Evolutionary conservation across 2,329 filamentous ascomycete genomes (phyloP).

Genomic region (Cladophialophora yegresii): DNA sequence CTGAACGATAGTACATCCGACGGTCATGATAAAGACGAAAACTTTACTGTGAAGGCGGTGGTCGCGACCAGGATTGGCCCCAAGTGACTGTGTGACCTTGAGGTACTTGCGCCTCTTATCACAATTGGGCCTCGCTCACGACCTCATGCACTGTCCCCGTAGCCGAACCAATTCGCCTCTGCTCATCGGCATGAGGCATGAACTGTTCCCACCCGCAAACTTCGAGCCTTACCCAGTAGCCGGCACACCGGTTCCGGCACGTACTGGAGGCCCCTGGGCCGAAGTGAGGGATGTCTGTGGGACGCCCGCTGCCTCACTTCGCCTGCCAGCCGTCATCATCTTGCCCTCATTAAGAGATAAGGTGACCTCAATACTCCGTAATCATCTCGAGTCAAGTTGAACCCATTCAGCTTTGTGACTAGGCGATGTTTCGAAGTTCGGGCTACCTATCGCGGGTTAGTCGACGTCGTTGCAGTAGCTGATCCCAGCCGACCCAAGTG

Average conservation of each 20-base stretch:
- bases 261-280: neutral
- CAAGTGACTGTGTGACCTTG: neutral
- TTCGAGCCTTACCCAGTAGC: neutral
- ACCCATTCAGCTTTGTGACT: neutral
- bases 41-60: neutral
- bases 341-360: neutral
- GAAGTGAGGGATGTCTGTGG: neutral
- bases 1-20: neutral
- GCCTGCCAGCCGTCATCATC: neutral
- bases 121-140: neutral
- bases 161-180: constrained; percentile 6
- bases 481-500: neutral
- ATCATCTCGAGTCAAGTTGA: neutral
- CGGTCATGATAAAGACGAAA: neutral
- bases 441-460: neutral
- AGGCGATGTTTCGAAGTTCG: too few species aligned
- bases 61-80: neutral
- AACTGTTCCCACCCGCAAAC: constrained; percentile 26
- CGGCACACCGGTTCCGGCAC: constrained; percentile 1
- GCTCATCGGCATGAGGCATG: constrained; percentile 27
- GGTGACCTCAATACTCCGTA: neutral
- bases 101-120: constrained; percentile 1
- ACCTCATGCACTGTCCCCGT: neutral
- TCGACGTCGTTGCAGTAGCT: neutral
- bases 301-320: neutral